Conservation (phyloP, 495 filamentous ascomycete genomes). For the Podospora fimiseda region DNA sequence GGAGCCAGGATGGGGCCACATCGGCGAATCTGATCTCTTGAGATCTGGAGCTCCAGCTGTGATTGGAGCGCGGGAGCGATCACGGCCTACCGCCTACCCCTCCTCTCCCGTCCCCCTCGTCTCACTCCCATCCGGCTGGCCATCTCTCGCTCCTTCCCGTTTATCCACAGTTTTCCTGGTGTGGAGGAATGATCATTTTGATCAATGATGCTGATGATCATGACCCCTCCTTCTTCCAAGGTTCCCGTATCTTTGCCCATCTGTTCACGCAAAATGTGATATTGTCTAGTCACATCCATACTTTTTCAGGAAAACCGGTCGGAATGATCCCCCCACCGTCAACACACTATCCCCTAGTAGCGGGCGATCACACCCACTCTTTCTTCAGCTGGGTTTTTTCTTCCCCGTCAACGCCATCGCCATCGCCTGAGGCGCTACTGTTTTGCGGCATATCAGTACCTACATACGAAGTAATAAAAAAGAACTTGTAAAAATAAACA, state of each 20-base stretch:
- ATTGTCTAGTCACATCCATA: too few species aligned
- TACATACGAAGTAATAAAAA: slow-evolving; percentile 20
- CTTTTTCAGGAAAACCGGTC: too few species aligned
- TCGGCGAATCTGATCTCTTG: not conserved
- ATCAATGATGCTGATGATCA: too few species aligned
- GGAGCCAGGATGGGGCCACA: not conserved
- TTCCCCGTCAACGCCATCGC: not conserved
- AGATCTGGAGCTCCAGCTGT: not conserved
- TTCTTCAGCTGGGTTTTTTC: not conserved
- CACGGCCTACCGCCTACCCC: slow-evolving; percentile 6
- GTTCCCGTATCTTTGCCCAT: too few species aligned
- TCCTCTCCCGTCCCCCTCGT: too few species aligned
- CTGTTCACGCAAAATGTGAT: too few species aligned
- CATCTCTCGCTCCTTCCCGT: slow-evolving; percentile 3
- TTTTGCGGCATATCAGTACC: slow-evolving; percentile 7
- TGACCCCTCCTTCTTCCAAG: too few species aligned
- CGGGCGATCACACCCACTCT: not conserved
- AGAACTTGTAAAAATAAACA: too few species aligned
- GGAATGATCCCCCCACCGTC: not conserved
- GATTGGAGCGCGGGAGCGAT: slow-evolving; percentile 12
- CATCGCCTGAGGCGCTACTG: slow-evolving; percentile 1
- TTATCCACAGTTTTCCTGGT: not conserved
- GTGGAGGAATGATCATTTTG: too few species aligned
- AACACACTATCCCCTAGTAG: not conserved
- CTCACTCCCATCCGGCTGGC: too few species aligned